Conservation (phyloP, 2,329 filamentous ascomycete species). For the Penicillium oxalicum region DNA sequence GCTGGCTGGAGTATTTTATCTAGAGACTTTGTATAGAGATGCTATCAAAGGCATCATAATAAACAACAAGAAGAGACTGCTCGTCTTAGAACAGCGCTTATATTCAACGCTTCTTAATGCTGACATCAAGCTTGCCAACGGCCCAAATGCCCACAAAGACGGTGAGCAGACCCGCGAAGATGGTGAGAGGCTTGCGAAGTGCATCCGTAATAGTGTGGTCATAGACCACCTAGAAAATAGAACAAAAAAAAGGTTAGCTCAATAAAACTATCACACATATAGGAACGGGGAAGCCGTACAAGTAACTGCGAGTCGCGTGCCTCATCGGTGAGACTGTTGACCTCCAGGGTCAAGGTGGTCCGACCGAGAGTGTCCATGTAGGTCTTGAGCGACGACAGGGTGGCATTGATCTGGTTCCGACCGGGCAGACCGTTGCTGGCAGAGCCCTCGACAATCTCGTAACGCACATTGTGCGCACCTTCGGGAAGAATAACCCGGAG, state of each 20-base stretch:
- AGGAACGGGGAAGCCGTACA: constrained; percentile 33
- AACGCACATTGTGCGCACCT: constrained; percentile 59
- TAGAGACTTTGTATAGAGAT: background rate
- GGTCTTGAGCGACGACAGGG: constrained; percentile 67
- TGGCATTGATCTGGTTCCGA: constrained; percentile 45
- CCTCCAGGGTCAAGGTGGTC: constrained; percentile 72
- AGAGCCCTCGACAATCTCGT: constrained; percentile 70
- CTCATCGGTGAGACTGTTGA: constrained; percentile 85
- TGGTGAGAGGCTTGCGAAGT: constrained; percentile 78
- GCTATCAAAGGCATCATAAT: background rate
- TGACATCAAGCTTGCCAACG: constrained; percentile 72
- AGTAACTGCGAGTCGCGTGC: constrained; percentile 75
- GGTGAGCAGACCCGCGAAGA: constrained; percentile 67
- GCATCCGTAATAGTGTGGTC: constrained; percentile 69
- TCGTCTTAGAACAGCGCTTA: background rate
- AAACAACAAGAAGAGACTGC: background rate
- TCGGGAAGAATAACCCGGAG: constrained; percentile 84
- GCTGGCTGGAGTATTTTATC: background rate
- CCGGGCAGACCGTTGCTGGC: constrained; percentile 63
- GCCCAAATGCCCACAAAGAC: constrained; percentile 70
- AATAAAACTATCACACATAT: background rate
- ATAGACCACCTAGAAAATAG: constrained; percentile 59
- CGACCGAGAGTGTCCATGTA: constrained; percentile 92
- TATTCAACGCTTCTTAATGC: constrained; percentile 59
- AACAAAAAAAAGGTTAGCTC: constrained; percentile 1